phyloP scores from a whole-genome alignment of 495 filamentous ascomycete genomes.

The Sordaria brevicollis region DNA sequence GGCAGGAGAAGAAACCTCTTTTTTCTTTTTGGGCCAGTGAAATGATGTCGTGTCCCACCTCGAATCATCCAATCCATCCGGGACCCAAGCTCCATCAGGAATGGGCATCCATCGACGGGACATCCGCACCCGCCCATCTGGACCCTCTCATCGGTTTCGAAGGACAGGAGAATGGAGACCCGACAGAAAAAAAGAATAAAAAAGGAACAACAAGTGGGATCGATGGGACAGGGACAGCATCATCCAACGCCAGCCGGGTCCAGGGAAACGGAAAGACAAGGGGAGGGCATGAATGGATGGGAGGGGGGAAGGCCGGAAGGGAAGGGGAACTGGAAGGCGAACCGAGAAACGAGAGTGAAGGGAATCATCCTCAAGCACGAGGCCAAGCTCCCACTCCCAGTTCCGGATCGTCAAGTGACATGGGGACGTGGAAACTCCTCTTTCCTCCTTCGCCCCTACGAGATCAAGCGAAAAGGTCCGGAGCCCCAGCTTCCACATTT shows the following conservation, averaged over 20 bases:
- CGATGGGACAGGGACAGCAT: not conserved
- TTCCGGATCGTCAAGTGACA: not conserved
- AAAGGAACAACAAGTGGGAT: not conserved
- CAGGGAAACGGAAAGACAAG: not conserved
- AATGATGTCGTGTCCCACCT: not conserved
- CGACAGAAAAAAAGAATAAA: too few relatives aligned
- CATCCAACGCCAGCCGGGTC: not conserved
- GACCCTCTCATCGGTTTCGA: not conserved
- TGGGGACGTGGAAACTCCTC: not conserved
- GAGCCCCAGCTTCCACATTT: not conserved
- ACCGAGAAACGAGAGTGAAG: not conserved
- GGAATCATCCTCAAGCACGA: not conserved
- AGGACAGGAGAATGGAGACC: not conserved
- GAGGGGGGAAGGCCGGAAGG: too few relatives aligned
- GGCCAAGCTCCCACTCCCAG: not conserved
- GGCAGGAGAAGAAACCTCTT: not conserved
- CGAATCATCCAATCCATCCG: not conserved
- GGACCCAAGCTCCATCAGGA: not conserved
- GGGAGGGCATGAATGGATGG: too few relatives aligned
- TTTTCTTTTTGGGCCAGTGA: not conserved
- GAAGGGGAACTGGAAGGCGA: not conserved
- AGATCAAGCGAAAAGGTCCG: not conserved
- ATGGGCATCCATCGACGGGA: not conserved
- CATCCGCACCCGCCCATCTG: not conserved
- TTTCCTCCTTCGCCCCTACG: not conserved